phyloP scores from a whole-genome alignment of 2,329 filamentous ascomycete genomes.

The Alternaria consortialis region DNA sequence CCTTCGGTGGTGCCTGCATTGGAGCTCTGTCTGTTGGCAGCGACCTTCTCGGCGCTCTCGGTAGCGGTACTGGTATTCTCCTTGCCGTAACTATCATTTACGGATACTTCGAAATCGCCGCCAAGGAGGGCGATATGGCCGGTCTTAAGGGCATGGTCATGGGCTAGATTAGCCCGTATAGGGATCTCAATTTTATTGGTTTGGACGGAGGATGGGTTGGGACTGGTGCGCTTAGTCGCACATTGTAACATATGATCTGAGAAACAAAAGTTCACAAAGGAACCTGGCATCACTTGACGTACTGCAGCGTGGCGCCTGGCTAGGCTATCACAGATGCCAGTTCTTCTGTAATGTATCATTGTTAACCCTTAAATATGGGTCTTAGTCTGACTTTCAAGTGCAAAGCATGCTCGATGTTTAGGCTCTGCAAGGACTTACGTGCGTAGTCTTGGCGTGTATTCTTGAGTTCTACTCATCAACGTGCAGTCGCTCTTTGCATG shows the following conservation, averaged over 20 bases:
- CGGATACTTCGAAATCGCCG: slow-evolving; percentile 98
- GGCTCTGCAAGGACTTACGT: neutral
- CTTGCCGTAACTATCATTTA: slow-evolving; percentile 99
- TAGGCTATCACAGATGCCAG: slow-evolving; percentile 5
- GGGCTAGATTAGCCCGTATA: slow-evolving; percentile 49
- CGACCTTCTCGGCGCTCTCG: slow-evolving; percentile 93
- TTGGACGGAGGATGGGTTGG: slow-evolving; percentile 9
- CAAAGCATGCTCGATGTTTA: neutral
- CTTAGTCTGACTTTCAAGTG: neutral
- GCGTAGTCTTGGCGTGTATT: neutral
- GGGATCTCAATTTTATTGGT: slow-evolving; percentile 5
- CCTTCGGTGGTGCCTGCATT: slow-evolving; percentile 98
- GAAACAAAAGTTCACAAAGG: slow-evolving; percentile 22
- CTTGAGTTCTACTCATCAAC: neutral
- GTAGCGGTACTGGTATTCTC: slow-evolving; percentile 96
- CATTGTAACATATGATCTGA: slow-evolving; percentile 23
- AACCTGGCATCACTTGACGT: slow-evolving; percentile 13
- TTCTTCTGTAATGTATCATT: slow-evolving; percentile 20
- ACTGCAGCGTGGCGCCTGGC: slow-evolving; percentile 10
- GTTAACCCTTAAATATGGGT: slow-evolving; percentile 1
- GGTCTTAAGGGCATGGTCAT: slow-evolving; percentile 75
- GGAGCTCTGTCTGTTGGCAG: slow-evolving; percentile 94
- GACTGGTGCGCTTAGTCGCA: slow-evolving; percentile 16
- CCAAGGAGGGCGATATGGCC: slow-evolving; percentile 95
- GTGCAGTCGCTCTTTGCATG: neutral